phyloP scores from a whole-genome alignment of 306 rosid species.

The Cucurbita ficifolia region DNA sequence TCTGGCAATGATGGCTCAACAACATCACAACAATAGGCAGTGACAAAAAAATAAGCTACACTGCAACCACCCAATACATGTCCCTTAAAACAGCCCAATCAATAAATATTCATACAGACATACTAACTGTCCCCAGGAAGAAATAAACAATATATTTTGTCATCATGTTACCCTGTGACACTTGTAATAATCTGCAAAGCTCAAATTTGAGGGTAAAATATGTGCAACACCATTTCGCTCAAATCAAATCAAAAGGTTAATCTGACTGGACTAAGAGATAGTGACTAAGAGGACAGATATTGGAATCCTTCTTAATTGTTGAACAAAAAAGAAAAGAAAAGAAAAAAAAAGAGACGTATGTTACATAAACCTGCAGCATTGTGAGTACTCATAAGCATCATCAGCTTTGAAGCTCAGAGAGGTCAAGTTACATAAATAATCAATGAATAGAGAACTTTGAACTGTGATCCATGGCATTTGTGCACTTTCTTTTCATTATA shows the following conservation, averaged over 20 bases:
- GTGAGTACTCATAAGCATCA: neutral
- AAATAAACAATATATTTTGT: too few relatives aligned
- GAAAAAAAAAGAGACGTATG: neutral
- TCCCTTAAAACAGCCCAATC: neutral
- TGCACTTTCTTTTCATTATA: neutral
- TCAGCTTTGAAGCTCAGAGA: neutral
- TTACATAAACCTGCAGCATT: neutral
- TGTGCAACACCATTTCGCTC: too few relatives aligned
- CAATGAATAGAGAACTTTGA: neutral
- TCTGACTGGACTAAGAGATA: too few relatives aligned
- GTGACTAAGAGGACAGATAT: too few relatives aligned
- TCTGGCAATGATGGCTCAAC: neutral
- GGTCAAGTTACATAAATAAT: neutral
- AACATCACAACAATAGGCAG: neutral
- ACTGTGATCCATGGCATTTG: neutral
- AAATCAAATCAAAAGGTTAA: too few relatives aligned
- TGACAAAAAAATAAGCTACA: constrained; percentile 1
- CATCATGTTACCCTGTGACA: too few relatives aligned
- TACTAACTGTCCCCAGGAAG: neutral
- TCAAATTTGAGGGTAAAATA: too few relatives aligned
- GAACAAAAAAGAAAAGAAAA: neutral
- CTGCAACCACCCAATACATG: neutral
- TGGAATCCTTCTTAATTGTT: neutral
- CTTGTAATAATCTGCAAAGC: too few relatives aligned
- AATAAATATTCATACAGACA: neutral